These are phyloP conservation scores for Salvia hispanica DNA, from an alignment of 257 asterid species.

Conservation along the genomic window DNA sequence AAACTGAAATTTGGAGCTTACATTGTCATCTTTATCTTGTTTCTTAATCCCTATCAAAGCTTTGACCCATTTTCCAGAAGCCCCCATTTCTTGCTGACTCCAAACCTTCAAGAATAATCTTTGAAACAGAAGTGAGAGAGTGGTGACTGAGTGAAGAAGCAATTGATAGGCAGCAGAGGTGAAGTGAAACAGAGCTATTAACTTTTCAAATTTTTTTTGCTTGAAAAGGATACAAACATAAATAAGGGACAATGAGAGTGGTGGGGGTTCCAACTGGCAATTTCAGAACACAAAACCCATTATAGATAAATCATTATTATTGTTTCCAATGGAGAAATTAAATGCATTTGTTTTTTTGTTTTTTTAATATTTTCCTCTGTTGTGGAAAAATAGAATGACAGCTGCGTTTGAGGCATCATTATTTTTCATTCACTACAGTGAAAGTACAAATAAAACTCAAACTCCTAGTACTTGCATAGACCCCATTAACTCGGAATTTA, in stretches of 20 bases:
- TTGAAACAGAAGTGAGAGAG: too few relatives aligned
- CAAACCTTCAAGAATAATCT: constrained; percentile 8
- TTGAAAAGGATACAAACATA: constrained; percentile 29
- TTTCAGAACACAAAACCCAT: neutral
- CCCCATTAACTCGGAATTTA: neutral
- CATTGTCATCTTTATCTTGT: constrained; percentile 69
- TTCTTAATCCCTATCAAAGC: constrained; percentile 77
- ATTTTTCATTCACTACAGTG: neutral
- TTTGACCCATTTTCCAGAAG: constrained; percentile 92
- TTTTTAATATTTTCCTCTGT: neutral
- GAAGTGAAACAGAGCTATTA: constrained; percentile 38
- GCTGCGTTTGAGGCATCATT: neutral
- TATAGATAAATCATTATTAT: constrained; percentile 5
- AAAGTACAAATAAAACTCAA: constrained; percentile 3
- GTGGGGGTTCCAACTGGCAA: neutral
- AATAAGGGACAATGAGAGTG: constrained; percentile 29
- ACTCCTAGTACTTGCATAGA: constrained; percentile 7
- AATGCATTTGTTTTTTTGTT: neutral
- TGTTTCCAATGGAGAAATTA: neutral
- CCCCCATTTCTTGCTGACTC: constrained; percentile 55
- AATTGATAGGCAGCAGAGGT: constrained; percentile 29
- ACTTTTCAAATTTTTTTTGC: constrained; percentile 3
- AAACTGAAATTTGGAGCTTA: constrained; percentile 41
- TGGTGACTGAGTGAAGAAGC: constrained; percentile 37
- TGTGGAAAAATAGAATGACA: neutral